phyloP scores from a whole-genome alignment of 305 asterid genomes.

The Fraxinus nigra region DNA sequence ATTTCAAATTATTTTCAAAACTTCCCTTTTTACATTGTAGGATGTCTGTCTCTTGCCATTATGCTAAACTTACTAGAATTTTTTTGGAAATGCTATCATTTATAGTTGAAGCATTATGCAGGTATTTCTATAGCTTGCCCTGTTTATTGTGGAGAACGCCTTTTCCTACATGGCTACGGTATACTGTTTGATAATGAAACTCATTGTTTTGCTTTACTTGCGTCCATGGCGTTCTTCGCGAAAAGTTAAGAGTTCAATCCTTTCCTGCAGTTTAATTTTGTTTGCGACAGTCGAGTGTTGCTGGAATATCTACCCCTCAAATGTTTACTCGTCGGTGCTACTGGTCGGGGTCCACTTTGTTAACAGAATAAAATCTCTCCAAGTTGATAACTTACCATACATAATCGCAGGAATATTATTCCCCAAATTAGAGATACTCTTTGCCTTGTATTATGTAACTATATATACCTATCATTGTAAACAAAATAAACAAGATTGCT shows the following conservation, averaged over 20 bases:
- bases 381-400: too few relatives aligned
- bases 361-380: too few relatives aligned
- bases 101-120: conserved; percentile 27
- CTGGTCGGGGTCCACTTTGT: conserved; percentile 53
- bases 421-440: too few relatives aligned
- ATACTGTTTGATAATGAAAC: conserved; percentile 8
- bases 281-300: conserved; percentile 63
- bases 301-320: conserved; percentile 80
- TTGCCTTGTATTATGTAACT: too few relatives aligned
- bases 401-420: too few relatives aligned
- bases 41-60: background rate
- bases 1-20: background rate
- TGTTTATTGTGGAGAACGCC: conserved; percentile 80
- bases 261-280: conserved; percentile 52
- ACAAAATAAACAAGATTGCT: too few relatives aligned
- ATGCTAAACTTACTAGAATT: background rate
- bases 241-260: background rate
- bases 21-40: background rate
- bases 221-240: background rate
- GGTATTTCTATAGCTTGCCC: conserved; percentile 85
- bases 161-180: conserved; percentile 76
- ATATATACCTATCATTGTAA: too few relatives aligned
- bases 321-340: conserved; percentile 47
- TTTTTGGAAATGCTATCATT: background rate
- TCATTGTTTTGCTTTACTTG: background rate